Conservation (phyloP, 1,284 basidiomycete genomes). For the Ceratobasidium sp. region DNA sequence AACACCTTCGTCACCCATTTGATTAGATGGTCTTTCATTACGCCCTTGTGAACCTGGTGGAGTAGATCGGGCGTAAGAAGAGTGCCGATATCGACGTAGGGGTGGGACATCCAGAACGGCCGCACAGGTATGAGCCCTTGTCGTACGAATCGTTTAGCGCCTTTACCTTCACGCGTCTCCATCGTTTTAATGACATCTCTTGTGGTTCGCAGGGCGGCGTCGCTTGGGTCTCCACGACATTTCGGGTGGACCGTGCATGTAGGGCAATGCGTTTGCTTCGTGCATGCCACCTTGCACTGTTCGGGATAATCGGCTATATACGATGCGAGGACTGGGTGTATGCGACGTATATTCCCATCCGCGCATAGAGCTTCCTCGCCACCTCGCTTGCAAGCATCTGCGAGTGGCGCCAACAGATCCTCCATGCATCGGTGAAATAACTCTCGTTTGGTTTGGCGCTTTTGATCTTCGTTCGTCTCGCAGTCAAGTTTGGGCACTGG, state of each 20-base stretch:
- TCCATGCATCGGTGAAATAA: conserved; percentile 31
- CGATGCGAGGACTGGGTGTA: conserved; percentile 35
- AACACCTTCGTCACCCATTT: conserved; percentile 18
- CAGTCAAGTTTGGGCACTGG: conserved; percentile 31
- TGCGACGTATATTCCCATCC: conserved; percentile 36
- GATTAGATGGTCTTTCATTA: conserved; percentile 52
- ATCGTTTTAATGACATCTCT: not conserved
- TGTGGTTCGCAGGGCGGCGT: not conserved
- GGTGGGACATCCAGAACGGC: conserved; percentile 47
- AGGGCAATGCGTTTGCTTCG: conserved; percentile 26
- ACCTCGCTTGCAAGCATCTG: conserved; percentile 45
- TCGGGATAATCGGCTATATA: conserved; percentile 48
- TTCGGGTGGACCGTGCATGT: conserved; percentile 24
- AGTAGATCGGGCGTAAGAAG: conserved; percentile 54
- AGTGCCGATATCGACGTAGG: conserved; percentile 51
- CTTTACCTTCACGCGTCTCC: not conserved
- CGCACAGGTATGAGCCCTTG: not conserved
- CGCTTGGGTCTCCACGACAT: not conserved
- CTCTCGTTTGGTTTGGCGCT: not conserved
- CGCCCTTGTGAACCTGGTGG: conserved; percentile 57
- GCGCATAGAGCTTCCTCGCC: conserved; percentile 25
- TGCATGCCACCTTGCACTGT: conserved; percentile 46
- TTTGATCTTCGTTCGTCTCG: not conserved
- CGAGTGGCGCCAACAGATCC: conserved; percentile 38
- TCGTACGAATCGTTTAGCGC: not conserved